phyloP scores from a whole-genome alignment of 2,329 filamentous ascomycete species.

The Colletotrichum sp. region DNA sequence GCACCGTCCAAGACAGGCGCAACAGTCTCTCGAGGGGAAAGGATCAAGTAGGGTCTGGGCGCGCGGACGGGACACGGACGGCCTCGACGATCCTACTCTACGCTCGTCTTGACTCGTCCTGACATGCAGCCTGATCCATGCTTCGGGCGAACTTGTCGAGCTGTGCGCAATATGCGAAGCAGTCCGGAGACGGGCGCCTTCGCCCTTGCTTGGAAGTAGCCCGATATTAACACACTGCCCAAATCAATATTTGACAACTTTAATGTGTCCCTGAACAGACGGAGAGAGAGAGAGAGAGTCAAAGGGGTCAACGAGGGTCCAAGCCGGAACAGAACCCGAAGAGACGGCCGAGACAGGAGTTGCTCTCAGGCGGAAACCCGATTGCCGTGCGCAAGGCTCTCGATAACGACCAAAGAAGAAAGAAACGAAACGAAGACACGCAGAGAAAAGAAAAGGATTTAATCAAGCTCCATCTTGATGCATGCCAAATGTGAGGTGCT shows the following conservation, averaged over 20 bases:
- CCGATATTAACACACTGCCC: neutral
- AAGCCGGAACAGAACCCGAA: neutral
- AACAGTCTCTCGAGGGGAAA: neutral
- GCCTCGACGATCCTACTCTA: constrained; percentile 6
- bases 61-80: constrained; percentile 11
- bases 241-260: neutral
- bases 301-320: neutral
- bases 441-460: neutral
- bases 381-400: neutral
- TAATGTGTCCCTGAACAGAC: neutral
- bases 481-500: neutral
- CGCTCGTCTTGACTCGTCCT: constrained; percentile 7
- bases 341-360: neutral
- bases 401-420: neutral
- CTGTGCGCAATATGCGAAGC: neutral
- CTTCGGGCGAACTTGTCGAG: neutral
- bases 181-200: neutral
- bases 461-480: neutral
- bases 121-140: constrained; percentile 14
- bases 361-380: neutral
- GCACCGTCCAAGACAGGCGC: constrained; percentile 11
- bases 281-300: neutral
- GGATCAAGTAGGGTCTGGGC: neutral
- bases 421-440: neutral
- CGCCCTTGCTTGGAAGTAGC: neutral